Evolutionary conservation across 1,284 basidiomycete genomes (phyloP).

Genomic region (Pseudozyma thailandica): DNA sequence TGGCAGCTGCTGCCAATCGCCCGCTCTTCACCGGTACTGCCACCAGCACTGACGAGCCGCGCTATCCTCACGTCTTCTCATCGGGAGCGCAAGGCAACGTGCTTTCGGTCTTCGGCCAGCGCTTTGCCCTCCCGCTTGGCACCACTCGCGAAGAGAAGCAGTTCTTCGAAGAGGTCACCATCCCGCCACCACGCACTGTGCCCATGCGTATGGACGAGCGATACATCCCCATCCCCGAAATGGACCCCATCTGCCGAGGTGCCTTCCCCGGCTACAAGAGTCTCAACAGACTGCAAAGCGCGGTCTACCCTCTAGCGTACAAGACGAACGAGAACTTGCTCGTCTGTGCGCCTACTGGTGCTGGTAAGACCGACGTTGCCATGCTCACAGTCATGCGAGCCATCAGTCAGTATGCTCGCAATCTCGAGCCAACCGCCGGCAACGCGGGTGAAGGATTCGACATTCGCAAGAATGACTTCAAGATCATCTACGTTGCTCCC

Average conservation of each 20-base stretch:
- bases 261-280: slow-evolving; percentile 89
- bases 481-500: slow-evolving; percentile 98
- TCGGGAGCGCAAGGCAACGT: slow-evolving; percentile 77
- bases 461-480: slow-evolving; percentile 74
- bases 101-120: slow-evolving; percentile 78
- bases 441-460: slow-evolving; percentile 48
- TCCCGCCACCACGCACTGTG: slow-evolving; percentile 85
- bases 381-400: slow-evolving; percentile 93
- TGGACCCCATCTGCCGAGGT: slow-evolving; percentile 82
- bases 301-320: slow-evolving; percentile 93
- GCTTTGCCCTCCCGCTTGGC: slow-evolving; percentile 84
- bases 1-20: slow-evolving; percentile 76
- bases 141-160: slow-evolving; percentile 76
- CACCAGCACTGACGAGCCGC: slow-evolving; percentile 72
- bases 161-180: slow-evolving; percentile 78
- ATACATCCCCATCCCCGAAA: slow-evolving; percentile 78
- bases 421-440: slow-evolving; percentile 75
- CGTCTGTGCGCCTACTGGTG: slow-evolving; percentile 71
- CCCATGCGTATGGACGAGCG: slow-evolving; percentile 81
- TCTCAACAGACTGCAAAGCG: slow-evolving; percentile 94
- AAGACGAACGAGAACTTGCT: slow-evolving; percentile 95
- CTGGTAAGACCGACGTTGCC: slow-evolving; percentile 97
- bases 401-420: slow-evolving; percentile 79
- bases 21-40: slow-evolving; percentile 76
- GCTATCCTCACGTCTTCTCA: slow-evolving; percentile 89